Evolutionary conservation across 108 stramenopile genomes (phyloP), one percentile per base, ranked within the genome.

Genomic region (Aureococcus anophagefferens): DNA sequence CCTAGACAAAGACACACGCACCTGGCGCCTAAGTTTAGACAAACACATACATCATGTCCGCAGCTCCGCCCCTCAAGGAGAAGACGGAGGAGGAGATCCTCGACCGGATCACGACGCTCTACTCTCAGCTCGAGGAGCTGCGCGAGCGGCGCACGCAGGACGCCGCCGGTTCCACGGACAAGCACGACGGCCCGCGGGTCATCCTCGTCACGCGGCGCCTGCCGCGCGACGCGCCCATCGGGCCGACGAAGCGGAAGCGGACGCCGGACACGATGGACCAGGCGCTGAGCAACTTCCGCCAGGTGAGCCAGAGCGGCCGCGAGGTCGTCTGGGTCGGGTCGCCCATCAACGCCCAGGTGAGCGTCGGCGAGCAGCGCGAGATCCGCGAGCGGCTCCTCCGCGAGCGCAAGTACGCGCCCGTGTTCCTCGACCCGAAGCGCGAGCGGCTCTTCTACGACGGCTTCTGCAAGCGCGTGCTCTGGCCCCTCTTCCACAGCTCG

Each of bases 381-480:
- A 3, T 59, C 1, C 51, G 51, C 4, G 51, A 59, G 1, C 51
- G 25, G 25, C 25, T 59, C 7, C 25, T 59, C 1, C 17, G 51
- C 4, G 51, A 59, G 25, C 21, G 25, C 17, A 18, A 28, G 21
- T 59, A 59, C 51, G 14, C 21, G 1, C 51, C 51, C 21, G 51
- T 59, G 1, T 59, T 59, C 25, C 51, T 59, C 3, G 51, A 59
- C 3, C 7, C 51, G 25, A 59, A 59, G 51, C 17, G 51, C 1
- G 51, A 59, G 51, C 21, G 25, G 51, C 25, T 59, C 21, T 59
- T 59, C 73, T 84, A 82, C 72, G 45, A 81, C 35, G 74, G 70
- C 46, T 88, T 81, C 72, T 88, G 87, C 74, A 81, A 87, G 74
- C 84, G 84, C 36, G 71, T 81, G 7, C 80, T 88, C 46, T 87